Percentiles rank a stretch among this genome's conserved stretches.
Conservation (phyloP, 2,329 filamentous ascomycete genomes). For the Trichoderma sp. region DNA sequence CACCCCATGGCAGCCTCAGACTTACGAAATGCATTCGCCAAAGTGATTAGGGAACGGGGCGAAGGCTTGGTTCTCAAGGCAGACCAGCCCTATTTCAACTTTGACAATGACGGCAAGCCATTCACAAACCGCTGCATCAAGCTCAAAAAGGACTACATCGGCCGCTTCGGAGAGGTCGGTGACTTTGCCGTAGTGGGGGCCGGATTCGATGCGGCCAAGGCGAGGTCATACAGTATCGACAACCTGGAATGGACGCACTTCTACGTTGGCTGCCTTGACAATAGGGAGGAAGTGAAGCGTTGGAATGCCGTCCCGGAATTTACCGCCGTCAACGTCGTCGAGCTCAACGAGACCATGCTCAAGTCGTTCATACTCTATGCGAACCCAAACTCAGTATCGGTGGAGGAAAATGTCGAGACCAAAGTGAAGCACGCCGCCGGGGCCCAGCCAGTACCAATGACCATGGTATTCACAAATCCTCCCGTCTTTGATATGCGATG, state of each 20-base stretch:
- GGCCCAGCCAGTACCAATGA: constrained; percentile 48
- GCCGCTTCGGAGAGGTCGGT: constrained; percentile 75
- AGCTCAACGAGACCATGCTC: constrained; percentile 57
- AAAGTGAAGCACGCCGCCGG: constrained; percentile 51
- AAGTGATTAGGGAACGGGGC: constrained; percentile 64
- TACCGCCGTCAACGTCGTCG: constrained; percentile 66
- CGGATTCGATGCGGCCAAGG: constrained; percentile 67
- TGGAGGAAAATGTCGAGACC: constrained; percentile 46
- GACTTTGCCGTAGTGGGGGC: constrained; percentile 82
- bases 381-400: constrained; percentile 48
- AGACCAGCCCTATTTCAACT: constrained; percentile 75
- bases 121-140: constrained; percentile 68
- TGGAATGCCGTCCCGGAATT: constrained; percentile 60
- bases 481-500: constrained; percentile 80
- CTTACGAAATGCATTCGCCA: constrained; percentile 67
- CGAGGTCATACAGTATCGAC: constrained; percentile 55
- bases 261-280: constrained; percentile 73
- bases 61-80: constrained; percentile 85
- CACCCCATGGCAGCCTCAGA: constrained; percentile 52
- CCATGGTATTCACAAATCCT: constrained; percentile 66
- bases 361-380: constrained; percentile 52
- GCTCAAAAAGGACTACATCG: constrained; percentile 83
- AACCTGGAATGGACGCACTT: constrained; percentile 77
- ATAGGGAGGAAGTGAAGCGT: constrained; percentile 61
- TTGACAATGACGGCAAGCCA: constrained; percentile 41